These are phyloP conservation scores for Plectranthus barbatus DNA, from an alignment of 257 asterid genomes.

Conservation along the genomic window DNA sequence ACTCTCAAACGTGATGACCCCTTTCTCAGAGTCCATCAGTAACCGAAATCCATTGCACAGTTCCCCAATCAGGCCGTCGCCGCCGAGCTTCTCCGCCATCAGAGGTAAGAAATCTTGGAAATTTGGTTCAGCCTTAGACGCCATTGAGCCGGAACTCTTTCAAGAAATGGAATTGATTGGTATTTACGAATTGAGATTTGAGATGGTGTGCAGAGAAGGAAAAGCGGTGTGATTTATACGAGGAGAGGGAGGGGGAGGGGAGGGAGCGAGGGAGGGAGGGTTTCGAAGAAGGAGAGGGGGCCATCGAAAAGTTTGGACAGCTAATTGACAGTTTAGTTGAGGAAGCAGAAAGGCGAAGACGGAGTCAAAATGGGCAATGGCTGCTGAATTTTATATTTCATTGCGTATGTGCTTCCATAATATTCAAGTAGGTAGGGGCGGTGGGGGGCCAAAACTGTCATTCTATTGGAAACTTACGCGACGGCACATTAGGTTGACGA, in stretches of 20 bases:
- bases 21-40: constrained; percentile 34
- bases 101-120: constrained; percentile 46
- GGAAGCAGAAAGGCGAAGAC: not conserved
- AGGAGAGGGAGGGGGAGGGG: not conserved
- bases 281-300: constrained; percentile 22
- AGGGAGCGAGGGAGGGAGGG: constrained; percentile 12
- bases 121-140: constrained; percentile 20
- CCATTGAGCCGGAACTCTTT: constrained; percentile 14
- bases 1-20: constrained; percentile 42
- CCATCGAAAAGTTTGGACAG: constrained; percentile 13
- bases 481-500: too few species aligned
- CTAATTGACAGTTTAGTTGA: constrained; percentile 12
- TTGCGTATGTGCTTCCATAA: too few species aligned
- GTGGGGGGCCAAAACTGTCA: too few species aligned
- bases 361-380: too few species aligned
- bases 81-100: constrained; percentile 53
- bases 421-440: too few species aligned
- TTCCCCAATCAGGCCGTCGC: constrained; percentile 40
- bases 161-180: not conserved
- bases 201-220: not conserved
- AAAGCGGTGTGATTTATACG: constrained; percentile 15
- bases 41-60: constrained; percentile 40
- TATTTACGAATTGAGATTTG: not conserved
- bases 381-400: too few species aligned
- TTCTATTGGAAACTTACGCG: too few species aligned